Evolutionary conservation across 73 alveolate species (phyloP).

Genomic region (Tetrahymena malaccensis): DNA sequence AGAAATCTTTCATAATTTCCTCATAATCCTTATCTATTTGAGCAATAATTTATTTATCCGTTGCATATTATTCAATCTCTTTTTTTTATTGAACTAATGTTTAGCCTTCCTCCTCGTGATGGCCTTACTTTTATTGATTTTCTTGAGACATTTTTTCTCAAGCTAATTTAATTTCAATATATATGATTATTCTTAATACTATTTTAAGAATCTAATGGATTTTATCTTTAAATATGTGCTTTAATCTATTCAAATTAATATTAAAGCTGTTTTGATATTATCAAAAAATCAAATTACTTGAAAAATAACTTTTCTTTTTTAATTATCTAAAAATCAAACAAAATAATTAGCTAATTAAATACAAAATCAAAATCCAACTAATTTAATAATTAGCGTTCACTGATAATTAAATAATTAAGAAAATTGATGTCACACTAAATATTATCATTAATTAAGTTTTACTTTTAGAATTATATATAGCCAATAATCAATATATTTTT

Average conservation of each 20-base stretch:
- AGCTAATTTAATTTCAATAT: background rate
- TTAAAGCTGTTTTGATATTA: background rate
- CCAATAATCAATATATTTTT: too few relatives aligned
- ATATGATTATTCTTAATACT: background rate
- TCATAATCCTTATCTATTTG: slow-evolving; percentile 22
- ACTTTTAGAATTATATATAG: background rate
- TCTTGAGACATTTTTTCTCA: background rate
- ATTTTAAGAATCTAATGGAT: background rate
- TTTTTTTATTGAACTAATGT: slow-evolving; percentile 14
- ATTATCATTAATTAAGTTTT: background rate
- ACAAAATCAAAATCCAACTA: background rate
- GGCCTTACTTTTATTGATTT: background rate
- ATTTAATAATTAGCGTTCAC: background rate
- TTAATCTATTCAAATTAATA: background rate
- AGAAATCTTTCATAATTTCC: slow-evolving; percentile 31
- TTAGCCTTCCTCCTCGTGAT: slow-evolving; percentile 23
- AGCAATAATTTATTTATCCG: slow-evolving; percentile 14
- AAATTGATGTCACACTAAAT: too few relatives aligned
- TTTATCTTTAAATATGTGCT: background rate
- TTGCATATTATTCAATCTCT: slow-evolving; percentile 38
- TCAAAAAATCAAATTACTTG: background rate
- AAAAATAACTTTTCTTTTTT: background rate
- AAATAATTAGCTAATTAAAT: too few relatives aligned
- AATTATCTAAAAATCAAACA: background rate
- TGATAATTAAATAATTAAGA: background rate